phyloP scores from a whole-genome alignment of 2,329 filamentous ascomycete genomes.

The Beauveria pseudobassiana region DNA sequence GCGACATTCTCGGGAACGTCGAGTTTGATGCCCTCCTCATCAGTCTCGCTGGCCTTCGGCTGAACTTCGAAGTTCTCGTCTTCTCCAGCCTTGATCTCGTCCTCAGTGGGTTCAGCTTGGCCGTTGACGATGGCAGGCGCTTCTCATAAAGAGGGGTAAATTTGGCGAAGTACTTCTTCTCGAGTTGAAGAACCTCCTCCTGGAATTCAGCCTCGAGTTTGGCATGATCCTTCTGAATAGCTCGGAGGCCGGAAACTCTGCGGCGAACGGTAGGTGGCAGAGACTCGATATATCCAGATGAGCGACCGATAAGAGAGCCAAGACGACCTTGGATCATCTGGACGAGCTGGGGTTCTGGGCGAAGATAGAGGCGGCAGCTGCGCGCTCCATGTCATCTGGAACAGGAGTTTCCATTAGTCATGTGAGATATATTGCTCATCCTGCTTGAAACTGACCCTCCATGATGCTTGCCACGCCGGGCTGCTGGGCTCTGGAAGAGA shows the following conservation, averaged over 20 bases:
- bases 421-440: constrained; percentile 12
- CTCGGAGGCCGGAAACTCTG: constrained; percentile 91
- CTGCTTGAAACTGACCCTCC: constrained; percentile 63
- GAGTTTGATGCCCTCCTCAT: constrained; percentile 49
- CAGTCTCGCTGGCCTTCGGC: constrained; percentile 61
- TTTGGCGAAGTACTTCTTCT: constrained; percentile 99
- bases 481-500: constrained; percentile 94
- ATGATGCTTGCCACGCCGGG: constrained; percentile 92
- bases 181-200: constrained; percentile 92
- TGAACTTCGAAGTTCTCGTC: constrained; percentile 68
- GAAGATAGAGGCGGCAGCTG: constrained; percentile 82
- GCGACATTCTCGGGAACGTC: constrained; percentile 50
- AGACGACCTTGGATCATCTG: constrained; percentile 98
- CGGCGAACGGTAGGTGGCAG: constrained; percentile 83
- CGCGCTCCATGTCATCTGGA: constrained; percentile 84
- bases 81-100: constrained; percentile 82
- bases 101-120: constrained; percentile 72
- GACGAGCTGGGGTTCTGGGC: constrained; percentile 88
- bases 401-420: constrained; percentile 16
- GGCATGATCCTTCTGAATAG: constrained; percentile 96
- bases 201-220: constrained; percentile 98
- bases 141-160: constrained; percentile 97
- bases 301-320: constrained; percentile 83
- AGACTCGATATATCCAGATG: constrained; percentile 96
- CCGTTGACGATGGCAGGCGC: constrained; percentile 91